Percentiles rank a stretch among this genome's conserved stretches.
These are phyloP conservation scores for Wickerhamomyces bovis DNA, from an alignment of 805 yeast genomes.

Conservation along the genomic window DNA sequence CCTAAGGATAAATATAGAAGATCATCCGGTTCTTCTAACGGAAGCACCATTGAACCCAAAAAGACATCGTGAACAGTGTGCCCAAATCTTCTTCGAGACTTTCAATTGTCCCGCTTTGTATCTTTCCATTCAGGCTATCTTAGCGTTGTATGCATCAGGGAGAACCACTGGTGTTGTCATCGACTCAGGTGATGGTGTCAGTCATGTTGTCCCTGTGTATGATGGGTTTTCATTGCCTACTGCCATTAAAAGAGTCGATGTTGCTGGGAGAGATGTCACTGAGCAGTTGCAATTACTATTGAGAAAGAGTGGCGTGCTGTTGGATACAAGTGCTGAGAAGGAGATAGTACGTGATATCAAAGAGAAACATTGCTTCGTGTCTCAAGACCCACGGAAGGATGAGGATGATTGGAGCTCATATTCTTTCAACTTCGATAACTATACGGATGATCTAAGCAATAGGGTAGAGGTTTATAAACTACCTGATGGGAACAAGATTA, in stretches of 20 bases:
- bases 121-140: conserved; percentile 87
- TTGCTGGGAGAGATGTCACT: conserved; percentile 86
- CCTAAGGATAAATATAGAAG: conserved; percentile 55
- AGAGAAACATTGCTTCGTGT: conserved; percentile 65
- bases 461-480: conserved; percentile 41
- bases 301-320: conserved; percentile 59
- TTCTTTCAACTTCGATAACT: conserved; percentile 9
- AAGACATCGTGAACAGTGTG: conserved; percentile 83
- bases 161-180: conserved; percentile 85
- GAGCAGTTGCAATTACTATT: conserved; percentile 64
- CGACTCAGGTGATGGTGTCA: conserved; percentile 92
- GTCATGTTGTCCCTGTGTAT: conserved; percentile 82
- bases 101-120: conserved; percentile 87
- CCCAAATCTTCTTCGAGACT: conserved; percentile 85
- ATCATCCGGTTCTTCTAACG: conserved; percentile 82
- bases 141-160: conserved; percentile 83
- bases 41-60: conserved; percentile 86
- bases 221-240: conserved; percentile 80
- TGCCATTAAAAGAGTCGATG: conserved; percentile 65
- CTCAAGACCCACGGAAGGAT: conserved; percentile 49
- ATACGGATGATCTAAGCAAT: conserved; percentile 7
- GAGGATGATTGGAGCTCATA: conserved; percentile 39
- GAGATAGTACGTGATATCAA: conserved; percentile 77
- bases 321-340: conserved; percentile 69
- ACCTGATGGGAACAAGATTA: conserved; percentile 79